Evolutionary conservation across 2,329 filamentous ascomycete species (phyloP).

Genomic region (Pseudogymnoascus sp.): DNA sequence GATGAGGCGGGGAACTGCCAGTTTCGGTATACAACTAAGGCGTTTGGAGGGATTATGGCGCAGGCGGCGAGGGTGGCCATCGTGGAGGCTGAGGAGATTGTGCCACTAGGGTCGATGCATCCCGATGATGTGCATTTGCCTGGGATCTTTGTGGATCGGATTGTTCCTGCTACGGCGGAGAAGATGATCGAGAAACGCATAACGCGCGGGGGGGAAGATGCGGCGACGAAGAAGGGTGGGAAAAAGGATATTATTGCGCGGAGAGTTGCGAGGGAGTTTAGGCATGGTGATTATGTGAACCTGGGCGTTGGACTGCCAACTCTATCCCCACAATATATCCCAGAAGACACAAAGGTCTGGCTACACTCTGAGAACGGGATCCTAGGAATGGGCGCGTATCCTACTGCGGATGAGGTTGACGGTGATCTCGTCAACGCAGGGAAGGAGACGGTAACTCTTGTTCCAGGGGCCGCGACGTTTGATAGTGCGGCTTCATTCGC

Average conservation of each 20-base stretch:
- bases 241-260: constrained; percentile 65
- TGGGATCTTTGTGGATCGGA: constrained; percentile 74
- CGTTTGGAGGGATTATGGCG: constrained; percentile 68
- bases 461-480: constrained; percentile 68
- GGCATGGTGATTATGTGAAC: constrained; percentile 70
- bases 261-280: constrained; percentile 70
- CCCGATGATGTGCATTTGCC: constrained; percentile 70
- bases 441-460: constrained; percentile 76
- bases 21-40: constrained; percentile 70
- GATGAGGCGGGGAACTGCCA: constrained; percentile 72
- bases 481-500: constrained; percentile 74
- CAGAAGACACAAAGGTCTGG: constrained; percentile 62
- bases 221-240: constrained; percentile 33
- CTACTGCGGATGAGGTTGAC: constrained; percentile 62
- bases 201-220: constrained; percentile 38
- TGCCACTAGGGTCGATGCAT: constrained; percentile 62
- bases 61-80: constrained; percentile 72
- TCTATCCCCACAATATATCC: constrained; percentile 68
- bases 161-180: constrained; percentile 61
- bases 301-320: constrained; percentile 80
- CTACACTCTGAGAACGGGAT: constrained; percentile 83
- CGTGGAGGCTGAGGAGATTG: constrained; percentile 78
- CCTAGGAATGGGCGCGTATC: constrained; percentile 74
- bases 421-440: constrained; percentile 75
- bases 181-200: constrained; percentile 68